A percentile compares a stretch with the other conserved stretches of the same genome.
Evolutionary conservation across 2,329 filamentous ascomycete genomes (phyloP).

Genomic region (Beauveria medogensis): DNA sequence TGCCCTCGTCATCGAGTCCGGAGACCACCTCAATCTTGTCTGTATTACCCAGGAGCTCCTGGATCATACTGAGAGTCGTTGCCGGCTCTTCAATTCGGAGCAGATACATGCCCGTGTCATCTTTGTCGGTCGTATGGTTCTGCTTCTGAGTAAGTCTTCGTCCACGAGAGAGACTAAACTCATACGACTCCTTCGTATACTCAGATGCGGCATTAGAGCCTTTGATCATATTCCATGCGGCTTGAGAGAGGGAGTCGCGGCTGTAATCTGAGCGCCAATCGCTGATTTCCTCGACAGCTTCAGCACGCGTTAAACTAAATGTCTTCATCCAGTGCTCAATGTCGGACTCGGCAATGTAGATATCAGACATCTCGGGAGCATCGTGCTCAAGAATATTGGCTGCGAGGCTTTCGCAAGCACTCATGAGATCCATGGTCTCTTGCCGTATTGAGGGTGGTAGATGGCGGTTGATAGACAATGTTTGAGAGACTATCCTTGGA

Average conservation of each 20-base stretch:
- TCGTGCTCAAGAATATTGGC: not conserved
- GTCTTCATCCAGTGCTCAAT: slow-evolving; percentile 7
- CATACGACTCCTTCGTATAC: slow-evolving; percentile 12
- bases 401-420: slow-evolving; percentile 1
- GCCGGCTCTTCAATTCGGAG: not conserved
- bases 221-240: slow-evolving; percentile 9
- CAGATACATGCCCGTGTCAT: not conserved
- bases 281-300: slow-evolving; percentile 7
- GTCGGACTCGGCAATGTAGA: slow-evolving; percentile 5
- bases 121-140: not conserved
- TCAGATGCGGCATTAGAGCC: not conserved
- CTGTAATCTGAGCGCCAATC: slow-evolving; percentile 9
- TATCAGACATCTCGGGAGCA: not conserved
- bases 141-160: not conserved
- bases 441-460: no score
- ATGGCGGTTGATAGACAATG: no score
- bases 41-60: not conserved
- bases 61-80: not conserved
- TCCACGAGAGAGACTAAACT: slow-evolving; percentile 4
- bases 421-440: no score
- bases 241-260: not conserved
- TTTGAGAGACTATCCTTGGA: no score
- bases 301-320: not conserved
- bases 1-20: not conserved
- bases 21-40: not conserved